Evolutionary conservation across 345 rosid genomes (phyloP), one percentile per base, ranked within the genome.

Genomic region (Acer negundo): DNA sequence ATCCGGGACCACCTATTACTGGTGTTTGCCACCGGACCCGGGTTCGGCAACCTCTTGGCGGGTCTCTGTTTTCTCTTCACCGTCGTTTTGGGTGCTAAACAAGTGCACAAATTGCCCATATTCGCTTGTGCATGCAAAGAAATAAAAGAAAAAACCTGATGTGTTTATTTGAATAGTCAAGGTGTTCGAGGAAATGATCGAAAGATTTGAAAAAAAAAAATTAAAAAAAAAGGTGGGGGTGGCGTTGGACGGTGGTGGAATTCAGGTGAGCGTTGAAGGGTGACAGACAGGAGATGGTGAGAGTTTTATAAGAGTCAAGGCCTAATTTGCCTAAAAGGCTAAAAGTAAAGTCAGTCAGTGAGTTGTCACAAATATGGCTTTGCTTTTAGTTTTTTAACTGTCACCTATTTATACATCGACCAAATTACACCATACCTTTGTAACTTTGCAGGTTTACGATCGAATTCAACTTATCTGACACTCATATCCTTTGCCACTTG

Each of bases 81-180:
- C 44, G 90, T 79, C 31, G 75, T 80, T 23, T 63, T 74, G 47
- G 89, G 87, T 46, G 84, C 87, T 81, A 90, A 84, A 86, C 87
- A 81, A 70, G 90, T 77, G 86, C 93, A 89, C 76, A 89, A 82
- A 69, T 91, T 91, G 58, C 96, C 96, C 96, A 91, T 88, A 58
- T 66, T 11, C 9, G 31, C 10, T 44, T 46, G 55, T 61, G 78
- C 81, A 79, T 47, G 75, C 59, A 66, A 51, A 62, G 62, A 53
- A 35, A 35, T 35, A 35, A 35, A 35, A 5, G 7, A 42, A n/a
- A 28, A 10, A 28, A 26, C 20, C 10, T 59, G 23, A 2, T n/a
- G 17, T 62, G 66, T 24, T 10, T 62, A 2, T 12, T 42, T 68
- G 10, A 11, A 19, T 49, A 31, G 35, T 3, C 11, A 16, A 69